Base-by-base conservation (phyloP, 2,329 filamentous ascomycete species). In the Xylaria sp. region DNA sequence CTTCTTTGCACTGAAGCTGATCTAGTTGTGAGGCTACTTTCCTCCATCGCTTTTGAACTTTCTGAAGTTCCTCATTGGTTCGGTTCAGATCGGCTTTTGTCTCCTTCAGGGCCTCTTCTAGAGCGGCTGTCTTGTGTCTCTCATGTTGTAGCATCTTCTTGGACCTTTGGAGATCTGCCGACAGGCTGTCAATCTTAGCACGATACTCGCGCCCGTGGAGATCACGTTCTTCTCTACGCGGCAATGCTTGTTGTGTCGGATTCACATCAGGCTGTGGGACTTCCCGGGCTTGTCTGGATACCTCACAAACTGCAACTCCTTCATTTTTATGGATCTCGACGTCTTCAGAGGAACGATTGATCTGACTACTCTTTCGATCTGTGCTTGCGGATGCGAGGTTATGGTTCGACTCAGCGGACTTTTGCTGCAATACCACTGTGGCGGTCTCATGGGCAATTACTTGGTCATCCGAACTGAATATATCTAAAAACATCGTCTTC, bases 1-100 rank as follows among this genome's bases (percentile, higher is more conserved):
- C 13, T 39, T 5, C 43, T 49, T 33, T 33, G 25, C 18, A 20
- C n/a, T 39, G 49, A 25, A 48, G 25, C 20, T 39, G 36, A 20
- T 41, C 6, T 18, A 64, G 20, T n/a, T 64, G 23, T 15, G 52
- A 36, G 18, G 20, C 25, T n/a, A 28, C 52, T 31, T 46, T 57
- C 25, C 36, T 57, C 62, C 52, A 64, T 9, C 8, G 31, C n/a
- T 57, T 58, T 4, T 58, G 5, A n/a, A 43, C 12, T 46, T 18
- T 6, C 3, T n/a, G 2, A n/a, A 10, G 13, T 5, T 46, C 3
- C 39, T 33, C 56, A 3, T 9, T 31, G 13, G 39, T 46, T 31
- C 2, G 5, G 13, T 46, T 28, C 10, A 58, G n/a, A 28, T n/a
- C 15, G 12, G 46, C 23, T 18, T 46, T n/a, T 10, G 23, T 28